Evolutionary conservation across 2,329 filamentous ascomycete species (phyloP), one percentile per base, ranked within the genome.

Genomic region (Microsporum ferrugineum): DNA sequence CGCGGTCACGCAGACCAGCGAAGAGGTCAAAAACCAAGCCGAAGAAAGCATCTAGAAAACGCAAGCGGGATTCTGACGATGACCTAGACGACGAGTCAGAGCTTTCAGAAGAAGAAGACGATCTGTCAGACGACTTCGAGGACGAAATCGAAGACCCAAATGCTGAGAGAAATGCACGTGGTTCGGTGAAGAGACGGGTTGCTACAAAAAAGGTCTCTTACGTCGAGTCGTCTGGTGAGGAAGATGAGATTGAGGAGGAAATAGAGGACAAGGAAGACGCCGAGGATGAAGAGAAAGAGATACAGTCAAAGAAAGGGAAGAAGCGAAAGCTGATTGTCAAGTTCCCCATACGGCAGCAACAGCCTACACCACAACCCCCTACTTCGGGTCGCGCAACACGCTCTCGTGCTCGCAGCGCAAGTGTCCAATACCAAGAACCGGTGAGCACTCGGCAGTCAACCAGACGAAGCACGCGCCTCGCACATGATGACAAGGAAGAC

Each of bases 391-490:
- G 62, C 5, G n/a, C 66, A 1, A 66, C 65, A 17, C 64, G 69
- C 60, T 67, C 63, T 23, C 65, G 69, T 59, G 69, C 63, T 33
- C 67, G 72, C 57, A 74, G 72, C 60, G 66, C 65, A 34, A 73
- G 71, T 56, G 63, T 68, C 58, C 65, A 63, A 43, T 57, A 63
- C 5, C 23, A 33, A 29, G 59, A 64, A 7, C 49, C 51, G 1
- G 53, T 43, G 36, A 63, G 34, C 36, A 38, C 63, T 56, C 61
- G 68, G 61, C 62, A 67, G 58, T 62, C 63, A 66, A 75, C 62
- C 65, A 68, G 84, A 64, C 78, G 82, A 63, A 84, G 79, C 64
- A 84, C 81, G 68, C 82, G 84, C 53, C 76, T 83, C 17, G 83
- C 79, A 29, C 81, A 83, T 63, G 81, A 83, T 64, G 75, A 80